phyloP scores from a whole-genome alignment of 106 monocot genomes.

The Vanilla planifolia region DNA sequence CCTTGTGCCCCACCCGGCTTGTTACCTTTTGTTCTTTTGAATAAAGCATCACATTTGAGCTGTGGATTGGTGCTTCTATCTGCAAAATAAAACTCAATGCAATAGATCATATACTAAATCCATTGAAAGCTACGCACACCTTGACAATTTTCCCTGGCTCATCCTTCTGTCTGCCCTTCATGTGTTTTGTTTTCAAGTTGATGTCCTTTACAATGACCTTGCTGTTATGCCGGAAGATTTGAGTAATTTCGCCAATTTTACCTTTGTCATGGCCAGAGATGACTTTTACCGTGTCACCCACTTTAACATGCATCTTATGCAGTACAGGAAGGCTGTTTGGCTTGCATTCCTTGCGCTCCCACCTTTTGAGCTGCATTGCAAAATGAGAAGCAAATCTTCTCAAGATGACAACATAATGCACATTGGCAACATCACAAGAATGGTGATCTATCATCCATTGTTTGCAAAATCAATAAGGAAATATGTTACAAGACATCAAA shows the following conservation, averaged over 20 bases:
- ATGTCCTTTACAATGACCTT: slow-evolving; percentile 79
- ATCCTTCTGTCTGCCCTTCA: slow-evolving; percentile 83
- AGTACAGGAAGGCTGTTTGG: slow-evolving; percentile 88
- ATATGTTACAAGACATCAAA: background rate
- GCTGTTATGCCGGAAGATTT: slow-evolving; percentile 70
- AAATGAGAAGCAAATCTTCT: background rate
- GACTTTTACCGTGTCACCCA: slow-evolving; percentile 90
- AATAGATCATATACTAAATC: background rate
- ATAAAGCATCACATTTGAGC: slow-evolving; percentile 96
- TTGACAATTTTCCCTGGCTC: slow-evolving; percentile 85
- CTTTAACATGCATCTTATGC: slow-evolving; percentile 96
- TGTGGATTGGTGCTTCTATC: slow-evolving; percentile 92
- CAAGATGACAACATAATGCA: too few relatives aligned
- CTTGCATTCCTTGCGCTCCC: slow-evolving; percentile 94
- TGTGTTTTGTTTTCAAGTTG: slow-evolving; percentile 93
- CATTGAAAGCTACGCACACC: slow-evolving; percentile 17
- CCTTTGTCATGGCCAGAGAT: slow-evolving; percentile 87
- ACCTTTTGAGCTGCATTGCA: slow-evolving; percentile 68
- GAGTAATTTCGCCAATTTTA: slow-evolving; percentile 73
- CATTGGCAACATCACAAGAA: too few relatives aligned
- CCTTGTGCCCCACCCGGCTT: slow-evolving; percentile 85
- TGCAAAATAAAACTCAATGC: slow-evolving; percentile 12
- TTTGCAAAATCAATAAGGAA: background rate
- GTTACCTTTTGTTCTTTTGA: slow-evolving; percentile 84
- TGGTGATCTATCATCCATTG: too few relatives aligned